Percentiles rank a stretch among this genome's conserved stretches.
phyloP scores from a whole-genome alignment of 257 asterid species.

The Solanum bulbocastanum region DNA sequence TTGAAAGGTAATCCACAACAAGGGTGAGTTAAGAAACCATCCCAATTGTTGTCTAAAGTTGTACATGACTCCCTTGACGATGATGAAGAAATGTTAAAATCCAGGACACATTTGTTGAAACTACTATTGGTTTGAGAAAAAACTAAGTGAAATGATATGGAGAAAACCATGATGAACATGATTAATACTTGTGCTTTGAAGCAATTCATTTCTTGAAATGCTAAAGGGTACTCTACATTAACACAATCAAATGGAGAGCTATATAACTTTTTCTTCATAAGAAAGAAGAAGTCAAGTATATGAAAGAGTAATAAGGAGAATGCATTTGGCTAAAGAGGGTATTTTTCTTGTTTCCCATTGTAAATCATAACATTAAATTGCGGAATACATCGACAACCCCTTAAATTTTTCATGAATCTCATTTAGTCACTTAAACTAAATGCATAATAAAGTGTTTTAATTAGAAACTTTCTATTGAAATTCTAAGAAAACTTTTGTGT shows the following conservation, averaged over 20 bases:
- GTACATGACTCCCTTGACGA: conserved; percentile 13
- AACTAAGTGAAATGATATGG: conserved; percentile 3
- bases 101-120: conserved; percentile 29
- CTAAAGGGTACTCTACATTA: background rate
- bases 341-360: background rate
- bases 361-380: background rate
- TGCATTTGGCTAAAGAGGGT: background rate
- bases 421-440: background rate
- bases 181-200: background rate
- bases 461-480: background rate
- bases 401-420: background rate
- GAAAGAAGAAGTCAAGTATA: background rate
- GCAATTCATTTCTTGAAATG: conserved; percentile 12
- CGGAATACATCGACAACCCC: background rate
- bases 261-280: background rate
- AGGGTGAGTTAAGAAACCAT: conserved; percentile 28
- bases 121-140: background rate
- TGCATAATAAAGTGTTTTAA: background rate
- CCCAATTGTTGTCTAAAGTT: conserved; percentile 25
- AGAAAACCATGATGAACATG: background rate
- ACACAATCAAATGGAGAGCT: background rate
- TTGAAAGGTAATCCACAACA: conserved; percentile 25
- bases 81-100: conserved; percentile 12
- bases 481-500: background rate
- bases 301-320: background rate